Evolutionary conservation across 345 rosid species (phyloP), one percentile per base, ranked within the genome.

Genomic region (Citropsis articulata): DNA sequence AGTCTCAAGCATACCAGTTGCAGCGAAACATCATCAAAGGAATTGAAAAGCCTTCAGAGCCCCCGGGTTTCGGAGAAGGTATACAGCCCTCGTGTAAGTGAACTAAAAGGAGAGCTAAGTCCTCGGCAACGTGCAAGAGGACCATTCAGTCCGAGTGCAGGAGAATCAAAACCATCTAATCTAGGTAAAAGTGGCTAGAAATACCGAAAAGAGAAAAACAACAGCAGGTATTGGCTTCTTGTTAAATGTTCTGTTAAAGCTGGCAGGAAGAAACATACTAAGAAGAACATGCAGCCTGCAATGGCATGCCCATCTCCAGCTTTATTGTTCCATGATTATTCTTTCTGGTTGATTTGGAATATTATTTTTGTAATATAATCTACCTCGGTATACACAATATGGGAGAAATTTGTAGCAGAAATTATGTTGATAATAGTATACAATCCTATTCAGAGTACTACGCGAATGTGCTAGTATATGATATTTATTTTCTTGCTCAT

Each of bases 161-260:
- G 81, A 63, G 93, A 92, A 84, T 70, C 73, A 45, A 87, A 81
- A 79, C 89, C 82, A 33, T 90, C 98, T 36, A 89, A 84, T 84
- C 82, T 94, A 68, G 91, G 94, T 63, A 92, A 90, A 81, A 77
- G 50, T 79, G 93, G 86, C 24, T 92, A 89, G 81, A n/a, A 59
- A 31, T 38, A 18, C 2, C 10, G 2, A 4, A 71, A 18, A 48
- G 25, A 25, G 5, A 3, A 12, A 69, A 27, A 40, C 6, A 61
- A 21, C 8, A 6, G 30, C 24, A 61, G 42, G 57, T 7, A 12
- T 48, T 27, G 38, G 4, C 35, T 75, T 9, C 28, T 62, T 36
- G 40, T 27, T 62, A 9, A 59, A 35, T 50, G 16, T 59, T 38
- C 24, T 16, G 35, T 60, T 42, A 40, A 61, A 74, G 45, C 55